These are phyloP conservation scores for Dysphania ambrosioides DNA, from an alignment of 148 eudicot genomes.

Conservation along the genomic window DNA sequence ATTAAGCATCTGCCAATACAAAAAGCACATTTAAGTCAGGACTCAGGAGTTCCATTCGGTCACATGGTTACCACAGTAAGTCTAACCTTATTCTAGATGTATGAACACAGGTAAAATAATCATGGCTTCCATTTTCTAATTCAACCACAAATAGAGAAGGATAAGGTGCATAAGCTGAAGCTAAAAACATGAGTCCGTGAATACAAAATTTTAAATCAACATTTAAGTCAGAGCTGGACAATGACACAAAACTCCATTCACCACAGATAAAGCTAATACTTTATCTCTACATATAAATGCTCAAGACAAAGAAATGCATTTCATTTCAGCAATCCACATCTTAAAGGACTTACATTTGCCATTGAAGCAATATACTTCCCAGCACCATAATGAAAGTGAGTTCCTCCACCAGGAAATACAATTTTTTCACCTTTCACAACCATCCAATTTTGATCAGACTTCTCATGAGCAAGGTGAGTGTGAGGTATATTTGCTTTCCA, in stretches of 20 bases:
- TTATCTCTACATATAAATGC: not conserved
- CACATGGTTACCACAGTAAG: not conserved
- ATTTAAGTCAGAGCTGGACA: too few species aligned
- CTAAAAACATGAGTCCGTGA: not conserved
- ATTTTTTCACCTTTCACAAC: slow-evolving; percentile 95
- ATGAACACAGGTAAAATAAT: not conserved
- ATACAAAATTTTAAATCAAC: not conserved
- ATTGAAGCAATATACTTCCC: slow-evolving; percentile 87
- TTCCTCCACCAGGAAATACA: slow-evolving; percentile 94
- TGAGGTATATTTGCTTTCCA: slow-evolving; percentile 99
- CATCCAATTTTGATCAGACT: slow-evolving; percentile 99
- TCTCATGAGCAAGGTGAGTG: slow-evolving; percentile 97
- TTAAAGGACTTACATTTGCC: slow-evolving; percentile 70
- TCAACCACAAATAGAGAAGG: not conserved
- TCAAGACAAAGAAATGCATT: not conserved
- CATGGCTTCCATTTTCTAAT: not conserved
- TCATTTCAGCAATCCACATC: not conserved
- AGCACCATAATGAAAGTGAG: slow-evolving; percentile 98
- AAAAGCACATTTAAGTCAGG: not conserved
- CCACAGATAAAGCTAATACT: not conserved
- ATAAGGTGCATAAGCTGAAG: not conserved
- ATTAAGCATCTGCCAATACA: slow-evolving; percentile 82
- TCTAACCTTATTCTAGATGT: slow-evolving; percentile 4
- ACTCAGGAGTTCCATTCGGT: slow-evolving; percentile 2
- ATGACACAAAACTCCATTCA: not conserved